Conservation (phyloP, 2,329 filamentous ascomycete genomes). For the Aspergillus arachidicola region DNA sequence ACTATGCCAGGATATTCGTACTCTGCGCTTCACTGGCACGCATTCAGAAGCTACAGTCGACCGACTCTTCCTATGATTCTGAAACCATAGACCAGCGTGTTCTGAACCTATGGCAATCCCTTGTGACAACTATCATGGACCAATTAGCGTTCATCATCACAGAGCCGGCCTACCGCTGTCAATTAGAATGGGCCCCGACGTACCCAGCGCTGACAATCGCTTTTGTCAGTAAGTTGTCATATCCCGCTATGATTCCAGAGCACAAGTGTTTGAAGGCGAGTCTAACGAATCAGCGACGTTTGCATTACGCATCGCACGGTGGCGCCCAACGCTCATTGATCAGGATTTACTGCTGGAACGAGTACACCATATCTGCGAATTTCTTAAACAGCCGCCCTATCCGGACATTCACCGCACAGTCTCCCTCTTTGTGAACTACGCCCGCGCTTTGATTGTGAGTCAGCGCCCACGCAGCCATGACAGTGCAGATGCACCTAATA, state of each 20-base stretch:
- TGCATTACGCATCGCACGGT: slow-evolving; percentile 36
- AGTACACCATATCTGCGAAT: slow-evolving; percentile 36
- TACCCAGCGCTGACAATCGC: slow-evolving; percentile 39
- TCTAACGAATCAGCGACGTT: slow-evolving; percentile 33
- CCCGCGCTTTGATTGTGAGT: slow-evolving; percentile 35
- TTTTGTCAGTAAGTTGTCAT: slow-evolving; percentile 36
- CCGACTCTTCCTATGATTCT: slow-evolving; percentile 19
- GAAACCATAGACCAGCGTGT: slow-evolving; percentile 28
- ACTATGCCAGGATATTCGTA: slow-evolving; percentile 37
- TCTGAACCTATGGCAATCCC: slow-evolving; percentile 33
- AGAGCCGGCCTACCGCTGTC: slow-evolving; percentile 37
- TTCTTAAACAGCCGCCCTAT: slow-evolving; percentile 39
- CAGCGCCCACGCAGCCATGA: slow-evolving; percentile 18
- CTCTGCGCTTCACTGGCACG: slow-evolving; percentile 36
- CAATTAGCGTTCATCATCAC: slow-evolving; percentile 35
- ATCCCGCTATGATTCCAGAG: not conserved
- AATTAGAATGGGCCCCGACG: slow-evolving; percentile 37
- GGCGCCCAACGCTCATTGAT: slow-evolving; percentile 37
- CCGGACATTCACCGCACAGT: slow-evolving; percentile 43
- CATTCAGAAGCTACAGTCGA: slow-evolving; percentile 37
- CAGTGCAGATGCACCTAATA: slow-evolving; percentile 19
- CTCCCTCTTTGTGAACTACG: slow-evolving; percentile 41
- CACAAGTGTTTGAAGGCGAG: not conserved
- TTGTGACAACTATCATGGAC: slow-evolving; percentile 37
- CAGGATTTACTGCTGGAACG: slow-evolving; percentile 33